These are phyloP conservation scores for Tuber microsphaerosporum DNA, from an alignment of 495 filamentous ascomycete species.

Conservation along the genomic window DNA sequence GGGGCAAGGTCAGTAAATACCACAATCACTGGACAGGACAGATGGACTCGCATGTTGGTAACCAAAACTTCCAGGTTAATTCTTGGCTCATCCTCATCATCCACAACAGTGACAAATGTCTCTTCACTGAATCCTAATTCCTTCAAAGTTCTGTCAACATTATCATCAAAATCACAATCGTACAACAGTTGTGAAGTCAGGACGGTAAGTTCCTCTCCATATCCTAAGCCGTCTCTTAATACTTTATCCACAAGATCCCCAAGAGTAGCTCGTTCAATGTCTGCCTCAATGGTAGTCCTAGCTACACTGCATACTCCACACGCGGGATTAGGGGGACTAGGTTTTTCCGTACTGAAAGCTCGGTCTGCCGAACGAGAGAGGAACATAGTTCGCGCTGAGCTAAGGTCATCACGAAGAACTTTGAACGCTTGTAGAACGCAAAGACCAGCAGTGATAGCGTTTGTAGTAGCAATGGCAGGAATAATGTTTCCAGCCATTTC, in stretches of 20 bases:
- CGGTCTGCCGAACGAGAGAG: conserved; percentile 63
- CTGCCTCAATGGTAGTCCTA: conserved; percentile 58
- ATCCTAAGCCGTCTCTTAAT: conserved; percentile 62
- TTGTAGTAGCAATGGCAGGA: conserved; percentile 94
- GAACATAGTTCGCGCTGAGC: conserved; percentile 53
- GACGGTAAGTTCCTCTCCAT: conserved; percentile 74
- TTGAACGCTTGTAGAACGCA: conserved; percentile 93
- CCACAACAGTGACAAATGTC: conserved; percentile 73
- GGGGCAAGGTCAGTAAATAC: conserved; percentile 26
- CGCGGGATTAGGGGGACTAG: conserved; percentile 67
- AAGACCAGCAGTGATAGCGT: conserved; percentile 88
- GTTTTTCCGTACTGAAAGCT: conserved; percentile 65
- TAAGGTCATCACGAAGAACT: conserved; percentile 66
- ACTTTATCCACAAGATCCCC: conserved; percentile 72
- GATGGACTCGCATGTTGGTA: conserved; percentile 44
- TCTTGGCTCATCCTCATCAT: conserved; percentile 70
- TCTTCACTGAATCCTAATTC: conserved; percentile 69
- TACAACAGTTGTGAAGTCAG: conserved; percentile 69
- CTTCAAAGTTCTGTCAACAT: conserved; percentile 66
- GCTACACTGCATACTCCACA: conserved; percentile 77
- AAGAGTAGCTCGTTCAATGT: conserved; percentile 68
- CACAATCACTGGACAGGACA: conserved; percentile 9
- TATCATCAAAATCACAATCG: conserved; percentile 81
- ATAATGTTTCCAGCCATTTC: conserved; percentile 99
- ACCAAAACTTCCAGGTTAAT: conserved; percentile 67